These are phyloP conservation scores for Huntiella abstrusa DNA, from an alignment of 2,329 filamentous ascomycete genomes.

Conservation along the genomic window DNA sequence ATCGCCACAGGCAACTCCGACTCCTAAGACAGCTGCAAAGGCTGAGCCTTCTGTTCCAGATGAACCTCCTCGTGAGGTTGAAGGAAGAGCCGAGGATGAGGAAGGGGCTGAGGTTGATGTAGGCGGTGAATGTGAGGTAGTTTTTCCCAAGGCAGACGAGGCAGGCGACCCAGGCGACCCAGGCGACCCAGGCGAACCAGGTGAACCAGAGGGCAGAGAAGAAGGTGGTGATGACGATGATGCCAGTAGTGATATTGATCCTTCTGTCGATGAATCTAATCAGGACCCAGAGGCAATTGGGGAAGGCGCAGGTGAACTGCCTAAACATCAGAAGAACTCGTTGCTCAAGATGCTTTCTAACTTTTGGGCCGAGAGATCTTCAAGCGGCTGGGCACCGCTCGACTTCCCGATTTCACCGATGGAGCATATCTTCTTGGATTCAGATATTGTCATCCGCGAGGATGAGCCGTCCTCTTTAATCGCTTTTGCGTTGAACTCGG, in stretches of 20 bases:
- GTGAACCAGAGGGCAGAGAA: conserved; percentile 20
- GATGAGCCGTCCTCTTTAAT: conserved; percentile 95
- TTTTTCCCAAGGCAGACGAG: conserved; percentile 16
- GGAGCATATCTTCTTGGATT: conserved; percentile 93
- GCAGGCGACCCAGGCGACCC: not conserved
- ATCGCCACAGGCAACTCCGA: not conserved
- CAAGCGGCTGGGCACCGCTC: conserved; percentile 79
- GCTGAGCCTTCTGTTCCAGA: not conserved
- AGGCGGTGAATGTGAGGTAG: conserved; percentile 1
- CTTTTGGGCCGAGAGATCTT: conserved; percentile 95
- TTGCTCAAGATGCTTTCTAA: conserved; percentile 90
- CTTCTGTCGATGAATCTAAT: conserved; percentile 26
- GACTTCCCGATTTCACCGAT: conserved; percentile 79
- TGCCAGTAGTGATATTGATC: conserved; percentile 54
- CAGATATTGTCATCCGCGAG: conserved; percentile 89
- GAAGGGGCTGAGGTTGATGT: conserved; percentile 14
- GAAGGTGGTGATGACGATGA: conserved; percentile 37
- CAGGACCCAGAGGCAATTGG: not conserved
- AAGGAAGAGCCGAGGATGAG: conserved; percentile 16
- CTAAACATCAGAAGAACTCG: conserved; percentile 82
- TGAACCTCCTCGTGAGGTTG: conserved; percentile 3
- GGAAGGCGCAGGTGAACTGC: conserved; percentile 44
- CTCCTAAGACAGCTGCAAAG: not conserved
- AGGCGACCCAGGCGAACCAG: conserved; percentile 15
- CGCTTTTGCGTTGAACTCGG: conserved; percentile 73